phyloP scores from a whole-genome alignment of 495 filamentous ascomycete genomes.

The Bryoglossum gracile region DNA sequence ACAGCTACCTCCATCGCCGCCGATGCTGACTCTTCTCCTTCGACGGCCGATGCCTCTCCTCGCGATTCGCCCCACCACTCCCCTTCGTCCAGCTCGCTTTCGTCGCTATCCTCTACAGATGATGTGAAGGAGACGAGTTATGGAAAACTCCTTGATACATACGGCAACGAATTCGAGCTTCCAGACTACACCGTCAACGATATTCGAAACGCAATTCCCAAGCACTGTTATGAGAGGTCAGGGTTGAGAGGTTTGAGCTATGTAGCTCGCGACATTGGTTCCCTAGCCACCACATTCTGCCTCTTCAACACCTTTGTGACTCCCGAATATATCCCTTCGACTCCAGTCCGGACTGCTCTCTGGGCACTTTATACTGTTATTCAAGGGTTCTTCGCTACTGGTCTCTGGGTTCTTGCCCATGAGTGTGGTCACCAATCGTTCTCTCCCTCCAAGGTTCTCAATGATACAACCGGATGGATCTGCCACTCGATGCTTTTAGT shows the following conservation, averaged over 20 bases:
- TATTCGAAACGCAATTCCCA: slow-evolving; percentile 74
- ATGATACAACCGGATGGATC: slow-evolving; percentile 81
- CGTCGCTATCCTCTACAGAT: slow-evolving; percentile 69
- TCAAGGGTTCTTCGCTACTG: slow-evolving; percentile 73
- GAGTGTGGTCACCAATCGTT: slow-evolving; percentile 88
- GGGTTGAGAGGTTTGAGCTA: slow-evolving; percentile 54
- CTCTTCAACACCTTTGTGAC: slow-evolving; percentile 57
- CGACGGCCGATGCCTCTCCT: slow-evolving; percentile 57
- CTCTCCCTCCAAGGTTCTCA: slow-evolving; percentile 69
- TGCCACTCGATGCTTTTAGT: slow-evolving; percentile 77
- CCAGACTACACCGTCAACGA: slow-evolving; percentile 76
- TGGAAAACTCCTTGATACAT: slow-evolving; percentile 60
- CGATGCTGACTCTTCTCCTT: slow-evolving; percentile 49
- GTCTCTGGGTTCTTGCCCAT: slow-evolving; percentile 78
- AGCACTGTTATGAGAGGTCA: slow-evolving; percentile 73
- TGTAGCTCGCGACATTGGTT: slow-evolving; percentile 61
- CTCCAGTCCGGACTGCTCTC: slow-evolving; percentile 46
- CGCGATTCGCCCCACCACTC: slow-evolving; percentile 65
- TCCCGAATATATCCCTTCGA: slow-evolving; percentile 51
- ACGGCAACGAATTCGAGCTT: slow-evolving; percentile 67
- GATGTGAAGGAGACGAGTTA: slow-evolving; percentile 31
- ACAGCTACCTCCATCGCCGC: slow-evolving; percentile 41
- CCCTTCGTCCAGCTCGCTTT: slow-evolving; percentile 82
- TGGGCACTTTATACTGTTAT: slow-evolving; percentile 66
- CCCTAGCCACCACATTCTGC: slow-evolving; percentile 57